Conservation (phyloP, 805 yeast genomes). For the Suhomyces pyralidae region DNA sequence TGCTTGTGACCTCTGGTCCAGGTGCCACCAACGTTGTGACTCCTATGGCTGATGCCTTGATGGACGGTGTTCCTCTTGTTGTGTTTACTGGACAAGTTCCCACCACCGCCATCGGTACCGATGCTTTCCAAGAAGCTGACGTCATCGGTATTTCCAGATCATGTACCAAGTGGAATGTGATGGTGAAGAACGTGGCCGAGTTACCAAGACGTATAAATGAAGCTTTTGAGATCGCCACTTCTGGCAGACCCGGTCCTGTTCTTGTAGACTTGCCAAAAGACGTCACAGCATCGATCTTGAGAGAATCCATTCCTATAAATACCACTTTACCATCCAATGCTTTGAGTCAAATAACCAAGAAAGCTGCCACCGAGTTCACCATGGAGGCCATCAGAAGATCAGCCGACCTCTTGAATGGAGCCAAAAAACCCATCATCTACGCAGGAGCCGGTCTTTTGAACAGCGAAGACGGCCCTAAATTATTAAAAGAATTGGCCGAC, state of each 20-base stretch:
- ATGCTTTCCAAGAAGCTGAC: constrained; percentile 99
- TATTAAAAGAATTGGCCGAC: constrained; percentile 80
- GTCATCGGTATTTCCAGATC: constrained; percentile 95
- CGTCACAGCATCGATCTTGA: constrained; percentile 88
- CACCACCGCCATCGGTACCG: constrained; percentile 94
- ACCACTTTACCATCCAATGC: constrained; percentile 75
- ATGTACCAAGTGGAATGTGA: constrained; percentile 98
- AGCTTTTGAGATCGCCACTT: constrained; percentile 93
- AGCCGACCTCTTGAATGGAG: constrained; percentile 72
- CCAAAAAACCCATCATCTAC: constrained; percentile 85
- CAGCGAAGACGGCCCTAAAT: constrained; percentile 72
- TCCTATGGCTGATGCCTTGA: constrained; percentile 97
- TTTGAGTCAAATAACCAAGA: constrained; percentile 63
- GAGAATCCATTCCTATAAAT: constrained; percentile 78
- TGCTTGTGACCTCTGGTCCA: constrained; percentile 97
- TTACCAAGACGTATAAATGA: constrained; percentile 94
- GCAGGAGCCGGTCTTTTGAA: constrained; percentile 91
- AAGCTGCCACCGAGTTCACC: constrained; percentile 71
- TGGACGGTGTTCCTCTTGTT: constrained; percentile 96
- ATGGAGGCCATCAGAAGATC: constrained; percentile 70
- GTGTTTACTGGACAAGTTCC: constrained; percentile 98
- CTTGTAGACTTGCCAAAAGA: constrained; percentile 97
- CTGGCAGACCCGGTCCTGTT: constrained; percentile 98
- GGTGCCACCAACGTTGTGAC: constrained; percentile 98
- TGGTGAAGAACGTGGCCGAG: constrained; percentile 94